Percentiles rank a stretch among this genome's conserved stretches.
Evolutionary conservation across 495 filamentous ascomycete genomes (phyloP).

Genomic region (Neurospora sp.): DNA sequence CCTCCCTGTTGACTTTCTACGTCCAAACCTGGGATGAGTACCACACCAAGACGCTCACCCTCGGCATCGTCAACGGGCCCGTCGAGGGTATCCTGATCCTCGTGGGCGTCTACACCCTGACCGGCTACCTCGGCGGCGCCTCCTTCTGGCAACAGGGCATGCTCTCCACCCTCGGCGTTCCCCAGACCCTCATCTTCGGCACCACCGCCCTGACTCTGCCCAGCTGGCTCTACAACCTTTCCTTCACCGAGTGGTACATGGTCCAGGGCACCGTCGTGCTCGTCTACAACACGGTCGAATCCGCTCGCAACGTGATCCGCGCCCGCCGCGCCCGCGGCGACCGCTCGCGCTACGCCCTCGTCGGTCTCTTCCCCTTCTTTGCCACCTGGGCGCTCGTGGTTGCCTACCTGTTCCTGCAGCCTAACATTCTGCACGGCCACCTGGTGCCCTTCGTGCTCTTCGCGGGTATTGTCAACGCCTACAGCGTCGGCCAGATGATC

Average conservation of each 20-base stretch:
- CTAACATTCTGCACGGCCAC: slow-evolving; percentile 67
- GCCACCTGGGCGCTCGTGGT: slow-evolving; percentile 63
- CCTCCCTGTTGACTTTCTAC: slow-evolving; percentile 72
- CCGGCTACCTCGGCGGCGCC: slow-evolving; percentile 73
- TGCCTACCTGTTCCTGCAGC: slow-evolving; percentile 73
- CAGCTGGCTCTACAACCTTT: slow-evolving; percentile 57
- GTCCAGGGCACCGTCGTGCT: slow-evolving; percentile 79
- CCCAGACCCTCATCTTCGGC: slow-evolving; percentile 44
- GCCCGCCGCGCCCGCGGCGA: slow-evolving; percentile 65
- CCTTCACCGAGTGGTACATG: slow-evolving; percentile 88
- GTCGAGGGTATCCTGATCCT: slow-evolving; percentile 90
- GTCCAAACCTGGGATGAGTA: slow-evolving; percentile 99
- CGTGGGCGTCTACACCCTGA: slow-evolving; percentile 72
- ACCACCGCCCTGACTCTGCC: slow-evolving; percentile 61
- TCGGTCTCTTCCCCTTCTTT: slow-evolving; percentile 73
- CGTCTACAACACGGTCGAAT: slow-evolving; percentile 68
- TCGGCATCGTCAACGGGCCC: slow-evolving; percentile 87
- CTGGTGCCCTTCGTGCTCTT: slow-evolving; percentile 82
- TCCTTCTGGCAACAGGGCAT: slow-evolving; percentile 86
- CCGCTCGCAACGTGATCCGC: slow-evolving; percentile 70
- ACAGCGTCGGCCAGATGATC: slow-evolving; percentile 91
- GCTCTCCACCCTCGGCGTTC: slow-evolving; percentile 61
- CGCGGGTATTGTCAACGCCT: slow-evolving; percentile 81
- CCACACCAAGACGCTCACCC: slow-evolving; percentile 88
- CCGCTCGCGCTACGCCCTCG: slow-evolving; percentile 57